Base-by-base conservation (phyloP, 164 flowering plant genomes). In the Houttuynia cordata region DNA sequence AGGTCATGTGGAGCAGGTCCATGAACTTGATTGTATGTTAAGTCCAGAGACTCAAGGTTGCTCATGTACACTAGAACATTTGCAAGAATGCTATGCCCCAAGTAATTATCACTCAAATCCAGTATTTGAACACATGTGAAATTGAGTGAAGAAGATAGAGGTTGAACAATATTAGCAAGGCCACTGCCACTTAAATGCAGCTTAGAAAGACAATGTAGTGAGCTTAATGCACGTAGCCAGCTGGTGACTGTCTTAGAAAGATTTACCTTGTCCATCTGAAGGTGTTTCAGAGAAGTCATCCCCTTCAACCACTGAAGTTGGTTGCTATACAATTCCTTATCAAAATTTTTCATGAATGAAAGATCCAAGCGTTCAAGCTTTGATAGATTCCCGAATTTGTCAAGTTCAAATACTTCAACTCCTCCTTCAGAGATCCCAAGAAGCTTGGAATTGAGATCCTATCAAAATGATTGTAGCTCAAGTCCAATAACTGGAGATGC, bases 41-140 rank as follows among this genome's bases (percentile, higher is more conserved):
- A 23, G 41, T 51, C 10, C 10, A 61, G 22, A 7, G 25, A 49
- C 14, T 3, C 56, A 24, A 61, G 55, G 7, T 22, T 30, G 25
- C 41, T 61, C 17, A 61, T 61, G 41, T 61, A 24, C 4, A 12
- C 19, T 13, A 61, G 9, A 54, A 54, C n/a, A n/a, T n/a, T 50
- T 14, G 6, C 21, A 3, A 25, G 51, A 4, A 59, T 8, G 12
- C 51, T 7, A 7, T 50, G 2, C 6, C 3, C 17, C 3, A 59
- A 59, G 20, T 1, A 21, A 51, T 59, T 59, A 10, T 1, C 0
- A 45, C 30, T 39, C 20, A 65, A 41, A 53, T 59, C 68, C 17
- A 65, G 58, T 18, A 67, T 39, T 4, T 4, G 40, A 54, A 68
- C 57, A 45, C 59, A 61, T 23, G 69, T 66, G 14, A 66, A 66